Percentiles rank a stretch among this genome's conserved stretches.
Conservation (phyloP, 2,329 filamentous ascomycete species). For the Pezicula neosporulosa region DNA sequence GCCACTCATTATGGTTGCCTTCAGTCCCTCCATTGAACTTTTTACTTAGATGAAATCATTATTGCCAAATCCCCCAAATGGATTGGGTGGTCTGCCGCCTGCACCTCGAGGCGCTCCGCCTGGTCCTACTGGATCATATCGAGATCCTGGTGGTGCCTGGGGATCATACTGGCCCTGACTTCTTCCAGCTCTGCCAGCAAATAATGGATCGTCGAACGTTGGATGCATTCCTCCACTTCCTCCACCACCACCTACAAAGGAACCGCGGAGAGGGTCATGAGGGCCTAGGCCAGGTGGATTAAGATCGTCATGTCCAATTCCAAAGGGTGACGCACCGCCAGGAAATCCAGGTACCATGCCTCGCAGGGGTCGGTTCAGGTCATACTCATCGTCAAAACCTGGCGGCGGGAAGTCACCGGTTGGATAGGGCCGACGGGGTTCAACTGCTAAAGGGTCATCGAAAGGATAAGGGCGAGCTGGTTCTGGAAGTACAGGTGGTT, state of each 20-base stretch:
- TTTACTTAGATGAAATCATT: constrained; percentile 47
- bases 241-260: constrained; percentile 57
- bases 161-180: constrained; percentile 56
- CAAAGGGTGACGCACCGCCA: constrained; percentile 50
- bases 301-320: constrained; percentile 81
- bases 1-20: too few relatives aligned
- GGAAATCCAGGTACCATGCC: constrained; percentile 33
- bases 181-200: constrained; percentile 53
- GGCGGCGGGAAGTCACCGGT: constrained; percentile 77
- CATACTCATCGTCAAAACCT: constrained; percentile 89
- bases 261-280: constrained; percentile 72
- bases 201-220: constrained; percentile 88
- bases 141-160: constrained; percentile 79
- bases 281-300: constrained; percentile 85
- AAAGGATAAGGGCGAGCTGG: constrained; percentile 68
- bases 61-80: constrained; percentile 55
- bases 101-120: constrained; percentile 49
- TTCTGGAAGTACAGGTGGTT: constrained; percentile 49
- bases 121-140: constrained; percentile 85
- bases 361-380: constrained; percentile 68
- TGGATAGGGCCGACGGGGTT: constrained; percentile 61
- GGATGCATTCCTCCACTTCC: constrained; percentile 86
- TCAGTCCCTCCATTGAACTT: too few relatives aligned
- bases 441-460: constrained; percentile 60
- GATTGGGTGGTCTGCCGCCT: constrained; percentile 47